phyloP scores from a whole-genome alignment of 352 stramenopile species.

The Pythium sukuiense region DNA sequence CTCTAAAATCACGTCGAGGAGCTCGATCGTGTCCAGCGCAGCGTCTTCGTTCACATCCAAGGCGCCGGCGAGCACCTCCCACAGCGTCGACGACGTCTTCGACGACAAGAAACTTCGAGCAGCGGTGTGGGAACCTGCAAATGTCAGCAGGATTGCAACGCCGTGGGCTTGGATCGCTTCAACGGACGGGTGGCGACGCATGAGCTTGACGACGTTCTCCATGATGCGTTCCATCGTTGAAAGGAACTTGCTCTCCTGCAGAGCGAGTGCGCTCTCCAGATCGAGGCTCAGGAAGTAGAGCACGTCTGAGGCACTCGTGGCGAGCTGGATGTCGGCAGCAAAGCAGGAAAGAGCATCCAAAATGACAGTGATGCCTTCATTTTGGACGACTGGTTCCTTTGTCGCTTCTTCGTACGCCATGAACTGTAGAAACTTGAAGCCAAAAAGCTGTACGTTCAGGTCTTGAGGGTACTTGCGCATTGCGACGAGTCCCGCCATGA shows the following conservation, averaged over 20 bases:
- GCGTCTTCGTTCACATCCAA: slow-evolving; percentile 31
- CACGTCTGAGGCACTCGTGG: slow-evolving; percentile 44
- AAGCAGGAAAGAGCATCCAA: slow-evolving; percentile 40
- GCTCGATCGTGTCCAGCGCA: slow-evolving; percentile 35
- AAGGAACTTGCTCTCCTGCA: slow-evolving; percentile 15
- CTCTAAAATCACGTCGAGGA: slow-evolving; percentile 41
- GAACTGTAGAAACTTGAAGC: slow-evolving; percentile 68
- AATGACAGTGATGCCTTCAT: slow-evolving; percentile 33
- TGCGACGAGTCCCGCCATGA: slow-evolving; percentile 33
- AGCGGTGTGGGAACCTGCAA: slow-evolving; percentile 22
- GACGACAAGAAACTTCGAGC: slow-evolving; percentile 31
- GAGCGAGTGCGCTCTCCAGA: slow-evolving; percentile 29
- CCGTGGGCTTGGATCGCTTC: slow-evolving; percentile 54
- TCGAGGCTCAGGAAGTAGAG: slow-evolving; percentile 57
- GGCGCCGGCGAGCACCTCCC: slow-evolving; percentile 33
- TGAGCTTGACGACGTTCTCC: slow-evolving; percentile 31
- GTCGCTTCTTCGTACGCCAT: slow-evolving; percentile 62
- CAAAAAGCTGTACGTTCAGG: slow-evolving; percentile 41
- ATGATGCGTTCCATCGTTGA: slow-evolving; percentile 28
- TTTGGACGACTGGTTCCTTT: slow-evolving; percentile 43
- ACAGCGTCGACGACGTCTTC: slow-evolving; percentile 21
- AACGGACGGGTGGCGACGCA: slow-evolving; percentile 35
- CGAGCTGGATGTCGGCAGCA: slow-evolving; percentile 39
- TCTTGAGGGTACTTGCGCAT: slow-evolving; percentile 38
- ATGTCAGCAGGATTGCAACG: slow-evolving; percentile 53